phyloP scores from a whole-genome alignment of 1,284 basidiomycete genomes.

The Ceratorhiza oryzae-sativae region DNA sequence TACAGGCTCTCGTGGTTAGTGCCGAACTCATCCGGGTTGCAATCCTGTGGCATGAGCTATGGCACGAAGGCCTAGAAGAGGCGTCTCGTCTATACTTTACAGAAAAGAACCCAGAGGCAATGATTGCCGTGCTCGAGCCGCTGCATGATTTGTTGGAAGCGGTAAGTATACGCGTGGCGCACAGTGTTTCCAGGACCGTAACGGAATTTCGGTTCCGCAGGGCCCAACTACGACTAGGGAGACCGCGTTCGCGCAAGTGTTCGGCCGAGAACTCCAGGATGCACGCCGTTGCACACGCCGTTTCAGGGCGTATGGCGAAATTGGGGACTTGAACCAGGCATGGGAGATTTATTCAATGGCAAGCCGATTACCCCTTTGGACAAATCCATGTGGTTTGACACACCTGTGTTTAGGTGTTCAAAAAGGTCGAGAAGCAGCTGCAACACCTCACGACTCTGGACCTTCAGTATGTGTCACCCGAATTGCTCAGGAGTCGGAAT shows the following conservation, averaged over 20 bases:
- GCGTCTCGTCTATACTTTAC: constrained; percentile 97
- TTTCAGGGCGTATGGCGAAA: constrained; percentile 88
- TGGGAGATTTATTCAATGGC: constrained; percentile 99
- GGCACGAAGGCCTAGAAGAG: constrained; percentile 99
- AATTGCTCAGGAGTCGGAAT: constrained; percentile 86
- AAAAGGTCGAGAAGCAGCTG: constrained; percentile 94
- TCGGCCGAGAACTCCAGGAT: constrained; percentile 91
- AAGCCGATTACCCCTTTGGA: constrained; percentile 44
- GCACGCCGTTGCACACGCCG: constrained; percentile 92
- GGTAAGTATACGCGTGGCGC: constrained; percentile 57
- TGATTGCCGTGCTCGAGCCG: constrained; percentile 95
- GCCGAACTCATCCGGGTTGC: constrained; percentile 97
- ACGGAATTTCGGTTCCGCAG: constrained; percentile 53
- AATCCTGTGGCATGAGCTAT: constrained; percentile 98
- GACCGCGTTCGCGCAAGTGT: constrained; percentile 94
- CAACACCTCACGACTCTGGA: constrained; percentile 91
- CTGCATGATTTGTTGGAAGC: constrained; percentile 93
- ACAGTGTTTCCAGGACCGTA: neutral
- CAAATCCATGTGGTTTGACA: neutral
- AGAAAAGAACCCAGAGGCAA: constrained; percentile 97
- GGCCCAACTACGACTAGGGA: constrained; percentile 95
- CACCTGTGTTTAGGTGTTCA: constrained; percentile 76
- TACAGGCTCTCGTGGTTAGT: constrained; percentile 87
- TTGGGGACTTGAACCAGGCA: constrained; percentile 93
- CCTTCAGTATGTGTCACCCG: constrained; percentile 97